These are phyloP conservation scores for Populus trichocarpa DNA, from an alignment of 441 rosid species.

Conservation along the genomic window DNA sequence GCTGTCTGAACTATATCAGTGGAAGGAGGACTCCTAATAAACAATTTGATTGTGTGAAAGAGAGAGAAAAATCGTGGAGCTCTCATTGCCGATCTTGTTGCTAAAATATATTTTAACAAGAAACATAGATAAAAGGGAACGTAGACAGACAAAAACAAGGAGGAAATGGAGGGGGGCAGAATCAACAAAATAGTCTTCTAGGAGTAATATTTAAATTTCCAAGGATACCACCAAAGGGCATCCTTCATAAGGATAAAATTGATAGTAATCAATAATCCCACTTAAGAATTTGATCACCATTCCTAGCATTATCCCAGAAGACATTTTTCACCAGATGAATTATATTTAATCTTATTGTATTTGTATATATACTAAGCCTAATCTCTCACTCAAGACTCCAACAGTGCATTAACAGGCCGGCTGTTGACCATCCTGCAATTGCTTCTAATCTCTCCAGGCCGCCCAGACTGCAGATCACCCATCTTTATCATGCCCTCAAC, in stretches of 20 bases:
- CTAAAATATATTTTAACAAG: background rate
- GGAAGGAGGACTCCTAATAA: too few relatives aligned
- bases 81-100: background rate
- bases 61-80: background rate
- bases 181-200: background rate
- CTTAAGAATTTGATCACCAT: background rate
- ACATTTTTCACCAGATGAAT: background rate
- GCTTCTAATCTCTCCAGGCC: constrained; percentile 67
- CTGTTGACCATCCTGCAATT: constrained; percentile 66
- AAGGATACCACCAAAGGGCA: background rate
- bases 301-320: background rate
- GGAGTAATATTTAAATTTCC: background rate
- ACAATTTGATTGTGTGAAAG: too few relatives aligned
- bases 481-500: constrained; percentile 77
- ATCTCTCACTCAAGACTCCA: constrained; percentile 24
- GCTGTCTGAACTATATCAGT: background rate
- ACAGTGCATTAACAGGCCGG: constrained; percentile 23
- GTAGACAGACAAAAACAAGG: background rate
- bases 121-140: background rate
- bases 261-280: background rate
- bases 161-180: background rate
- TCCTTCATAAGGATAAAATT: background rate
- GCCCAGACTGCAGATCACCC: constrained; percentile 75
- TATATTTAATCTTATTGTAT: background rate
- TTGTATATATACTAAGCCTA: background rate